A percentile compares a stretch with the other conserved stretches of the same genome.
These are phyloP conservation scores for Podospora pseudocomata DNA, from an alignment of 495 filamentous ascomycete genomes.

Conservation along the genomic window DNA sequence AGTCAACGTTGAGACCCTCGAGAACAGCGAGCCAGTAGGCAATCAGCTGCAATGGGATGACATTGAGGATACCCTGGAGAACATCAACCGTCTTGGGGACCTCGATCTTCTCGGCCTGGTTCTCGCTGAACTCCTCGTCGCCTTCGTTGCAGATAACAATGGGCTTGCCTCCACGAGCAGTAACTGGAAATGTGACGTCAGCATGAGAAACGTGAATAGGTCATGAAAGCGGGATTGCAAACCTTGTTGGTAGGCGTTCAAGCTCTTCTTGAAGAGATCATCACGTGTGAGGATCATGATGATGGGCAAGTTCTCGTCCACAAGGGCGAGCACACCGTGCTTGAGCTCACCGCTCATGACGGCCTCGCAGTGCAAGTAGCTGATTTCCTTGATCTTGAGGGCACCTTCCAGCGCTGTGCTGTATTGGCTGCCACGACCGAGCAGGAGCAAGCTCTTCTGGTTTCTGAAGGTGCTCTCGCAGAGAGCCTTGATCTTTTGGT, in stretches of 20 bases:
- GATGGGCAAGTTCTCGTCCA: conserved; percentile 96
- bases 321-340: conserved; percentile 93
- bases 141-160: conserved; percentile 96
- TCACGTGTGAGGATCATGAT: conserved; percentile 99
- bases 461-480: conserved; percentile 88
- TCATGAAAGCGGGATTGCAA: conserved; percentile 30
- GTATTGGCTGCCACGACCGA: conserved; percentile 93
- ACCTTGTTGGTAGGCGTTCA: conserved; percentile 99
- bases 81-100: conserved; percentile 93
- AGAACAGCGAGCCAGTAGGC: conserved; percentile 97
- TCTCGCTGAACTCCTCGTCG: conserved; percentile 83
- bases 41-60: conserved; percentile 95
- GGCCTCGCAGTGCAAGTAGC: conserved; percentile 97
- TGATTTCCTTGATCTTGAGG: conserved; percentile 99
- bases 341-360: conserved; percentile 99
- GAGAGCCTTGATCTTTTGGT: conserved; percentile 88
- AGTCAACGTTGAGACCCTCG: conserved; percentile 94
- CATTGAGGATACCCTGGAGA: conserved; percentile 93
- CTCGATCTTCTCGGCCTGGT: conserved; percentile 92
- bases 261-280: conserved; percentile 89
- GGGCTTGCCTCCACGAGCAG: conserved; percentile 87
- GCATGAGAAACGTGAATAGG: conserved; percentile 3
- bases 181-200: conserved; percentile 52
- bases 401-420: conserved; percentile 97
- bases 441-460: conserved; percentile 90